A percentile compares a stretch with the other conserved stretches of the same genome.
Evolutionary conservation across 2,329 filamentous ascomycete genomes (phyloP).

Genomic region (Cercospora brassicicola): DNA sequence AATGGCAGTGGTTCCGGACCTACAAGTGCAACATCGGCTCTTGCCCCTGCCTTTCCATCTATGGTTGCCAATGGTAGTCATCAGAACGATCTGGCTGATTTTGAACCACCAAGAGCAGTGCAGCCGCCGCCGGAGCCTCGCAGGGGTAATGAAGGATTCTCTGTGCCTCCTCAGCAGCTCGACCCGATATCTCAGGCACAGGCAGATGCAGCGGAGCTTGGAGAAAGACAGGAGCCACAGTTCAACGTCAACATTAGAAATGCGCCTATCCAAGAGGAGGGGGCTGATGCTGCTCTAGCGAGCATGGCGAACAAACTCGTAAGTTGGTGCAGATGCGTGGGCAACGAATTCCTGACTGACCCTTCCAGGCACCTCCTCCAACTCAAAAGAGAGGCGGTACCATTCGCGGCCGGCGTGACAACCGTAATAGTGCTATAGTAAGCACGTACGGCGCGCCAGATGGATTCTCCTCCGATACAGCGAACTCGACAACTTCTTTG

Average conservation of each 20-base stretch:
- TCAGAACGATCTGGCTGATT: slow-evolving; percentile 38
- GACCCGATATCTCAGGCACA: slow-evolving; percentile 68
- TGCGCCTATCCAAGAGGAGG: slow-evolving; percentile 75
- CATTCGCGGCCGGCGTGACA: slow-evolving; percentile 82
- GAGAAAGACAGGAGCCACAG: slow-evolving; percentile 59
- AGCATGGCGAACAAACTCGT: slow-evolving; percentile 72
- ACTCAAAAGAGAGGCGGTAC: slow-evolving; percentile 60
- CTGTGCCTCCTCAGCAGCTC: slow-evolving; percentile 64
- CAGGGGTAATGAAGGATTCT: slow-evolving; percentile 75
- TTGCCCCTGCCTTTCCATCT: slow-evolving; percentile 1
- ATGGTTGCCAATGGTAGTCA: slow-evolving; percentile 36
- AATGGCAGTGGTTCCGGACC: slow-evolving; percentile 28
- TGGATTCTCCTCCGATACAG: slow-evolving; percentile 6
- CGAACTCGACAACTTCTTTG: slow-evolving; percentile 11
- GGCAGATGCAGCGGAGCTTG: slow-evolving; percentile 57
- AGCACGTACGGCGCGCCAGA: slow-evolving; percentile 23
- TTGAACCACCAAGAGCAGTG: slow-evolving; percentile 36
- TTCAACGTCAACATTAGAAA: slow-evolving; percentile 81
- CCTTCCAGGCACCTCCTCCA: slow-evolving; percentile 55
- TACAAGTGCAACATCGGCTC: slow-evolving; percentile 11
- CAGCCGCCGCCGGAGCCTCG: slow-evolving; percentile 39
- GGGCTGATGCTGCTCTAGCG: slow-evolving; percentile 66
- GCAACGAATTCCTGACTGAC: not conserved
- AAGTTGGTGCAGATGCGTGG: slow-evolving; percentile 29
- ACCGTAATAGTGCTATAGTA: slow-evolving; percentile 80